phyloP scores from a whole-genome alignment of 2,329 filamentous ascomycete species.

The Ascochyta rabiei region DNA sequence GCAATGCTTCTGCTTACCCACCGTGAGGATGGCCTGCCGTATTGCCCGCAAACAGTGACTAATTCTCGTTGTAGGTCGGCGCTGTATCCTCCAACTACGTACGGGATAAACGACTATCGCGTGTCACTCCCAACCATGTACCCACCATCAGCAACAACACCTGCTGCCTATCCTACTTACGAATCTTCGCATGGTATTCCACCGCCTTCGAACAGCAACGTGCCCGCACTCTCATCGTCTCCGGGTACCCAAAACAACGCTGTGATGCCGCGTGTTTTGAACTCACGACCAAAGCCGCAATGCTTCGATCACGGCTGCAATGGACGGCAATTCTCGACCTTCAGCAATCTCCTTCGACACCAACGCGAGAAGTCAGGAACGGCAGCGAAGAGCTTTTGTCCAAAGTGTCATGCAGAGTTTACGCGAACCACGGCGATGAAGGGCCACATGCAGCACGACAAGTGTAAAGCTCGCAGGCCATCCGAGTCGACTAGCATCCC shows the following conservation, averaged over 20 bases:
- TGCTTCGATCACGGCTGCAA: constrained; percentile 99
- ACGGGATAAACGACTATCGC: constrained; percentile 42
- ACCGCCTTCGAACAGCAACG: constrained; percentile 22
- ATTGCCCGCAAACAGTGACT: neutral
- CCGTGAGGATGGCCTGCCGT: constrained; percentile 30
- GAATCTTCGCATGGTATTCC: constrained; percentile 33
- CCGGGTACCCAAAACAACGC: constrained; percentile 33
- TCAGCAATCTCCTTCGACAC: constrained; percentile 91
- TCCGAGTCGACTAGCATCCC: constrained; percentile 42
- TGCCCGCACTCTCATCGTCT: constrained; percentile 37
- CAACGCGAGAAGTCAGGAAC: constrained; percentile 94
- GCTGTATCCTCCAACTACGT: constrained; percentile 43
- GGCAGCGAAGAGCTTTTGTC: constrained; percentile 85
- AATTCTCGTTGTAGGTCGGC: constrained; percentile 28
- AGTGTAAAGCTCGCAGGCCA: constrained; percentile 78
- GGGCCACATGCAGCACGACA: constrained; percentile 84
- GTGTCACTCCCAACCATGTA: constrained; percentile 45
- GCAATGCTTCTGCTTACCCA: constrained; percentile 40
- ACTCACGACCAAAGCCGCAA: constrained; percentile 86
- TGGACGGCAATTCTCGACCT: constrained; percentile 92
- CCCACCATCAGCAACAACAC: constrained; percentile 40
- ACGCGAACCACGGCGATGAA: constrained; percentile 88
- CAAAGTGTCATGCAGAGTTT: constrained; percentile 90
- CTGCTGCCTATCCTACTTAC: constrained; percentile 42
- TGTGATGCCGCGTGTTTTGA: constrained; percentile 64